Conservation (phyloP, 257 asterid genomes). For the Striga asiatica region DNA sequence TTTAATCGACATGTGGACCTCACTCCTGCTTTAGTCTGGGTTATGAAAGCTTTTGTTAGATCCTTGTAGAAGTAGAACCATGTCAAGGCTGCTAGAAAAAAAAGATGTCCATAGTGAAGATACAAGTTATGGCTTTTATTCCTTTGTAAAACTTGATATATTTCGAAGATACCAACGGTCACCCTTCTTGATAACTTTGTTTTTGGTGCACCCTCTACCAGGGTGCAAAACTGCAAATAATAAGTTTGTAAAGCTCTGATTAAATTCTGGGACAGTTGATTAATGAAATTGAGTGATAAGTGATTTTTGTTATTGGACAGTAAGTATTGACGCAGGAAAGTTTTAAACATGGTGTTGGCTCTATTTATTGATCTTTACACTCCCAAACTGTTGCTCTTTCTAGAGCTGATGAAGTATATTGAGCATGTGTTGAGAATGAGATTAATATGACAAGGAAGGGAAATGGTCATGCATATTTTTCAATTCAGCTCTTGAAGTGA, state of each 20-base stretch:
- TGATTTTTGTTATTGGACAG: not conserved
- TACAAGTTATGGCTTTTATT: too few relatives aligned
- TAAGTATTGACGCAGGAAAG: not conserved
- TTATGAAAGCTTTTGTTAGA: not conserved
- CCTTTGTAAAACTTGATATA: too few relatives aligned
- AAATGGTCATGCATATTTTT: not conserved
- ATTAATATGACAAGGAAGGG: not conserved
- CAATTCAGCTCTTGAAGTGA: conserved; percentile 3
- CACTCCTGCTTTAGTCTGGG: too few relatives aligned
- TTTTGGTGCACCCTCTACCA: not conserved
- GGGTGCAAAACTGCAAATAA: too few relatives aligned
- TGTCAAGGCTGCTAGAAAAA: not conserved
- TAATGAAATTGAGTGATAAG: not conserved
- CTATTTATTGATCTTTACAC: not conserved
- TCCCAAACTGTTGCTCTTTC: not conserved
- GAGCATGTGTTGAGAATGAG: not conserved
- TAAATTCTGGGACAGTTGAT: not conserved
- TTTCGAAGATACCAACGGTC: too few relatives aligned
- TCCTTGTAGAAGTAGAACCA: not conserved
- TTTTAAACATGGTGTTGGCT: not conserved
- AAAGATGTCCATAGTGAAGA: too few relatives aligned
- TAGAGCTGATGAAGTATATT: not conserved
- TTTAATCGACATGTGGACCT: not conserved
- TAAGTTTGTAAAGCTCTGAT: not conserved
- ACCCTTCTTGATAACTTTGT: not conserved